A percentile compares a stretch with the other conserved stretches of the same genome.
These are phyloP conservation scores for Phytophthora pseudosyringae DNA, from an alignment of 352 stramenopile species.

Conservation along the genomic window DNA sequence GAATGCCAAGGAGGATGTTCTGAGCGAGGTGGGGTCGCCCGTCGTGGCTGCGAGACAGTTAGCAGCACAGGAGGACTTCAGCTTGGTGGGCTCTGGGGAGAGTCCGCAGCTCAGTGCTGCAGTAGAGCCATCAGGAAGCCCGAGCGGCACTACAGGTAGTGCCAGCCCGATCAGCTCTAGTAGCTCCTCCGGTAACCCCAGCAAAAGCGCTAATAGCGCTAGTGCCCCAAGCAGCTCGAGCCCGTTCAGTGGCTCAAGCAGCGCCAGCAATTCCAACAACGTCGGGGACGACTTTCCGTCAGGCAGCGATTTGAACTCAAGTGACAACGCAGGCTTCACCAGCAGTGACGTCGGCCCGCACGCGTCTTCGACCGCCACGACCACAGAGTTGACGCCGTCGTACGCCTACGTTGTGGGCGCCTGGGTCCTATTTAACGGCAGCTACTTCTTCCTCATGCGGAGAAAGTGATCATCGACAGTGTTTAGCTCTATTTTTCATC, in stretches of 20 bases:
- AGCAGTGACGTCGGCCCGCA: slow-evolving; percentile 29
- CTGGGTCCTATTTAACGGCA: slow-evolving; percentile 57
- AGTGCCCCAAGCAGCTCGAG: slow-evolving; percentile 1
- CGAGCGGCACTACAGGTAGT: neutral
- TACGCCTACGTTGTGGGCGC: slow-evolving; percentile 47
- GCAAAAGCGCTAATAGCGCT: neutral
- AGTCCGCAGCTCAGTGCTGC: slow-evolving; percentile 6
- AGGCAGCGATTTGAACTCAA: slow-evolving; percentile 28
- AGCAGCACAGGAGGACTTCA: slow-evolving; percentile 19
- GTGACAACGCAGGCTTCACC: slow-evolving; percentile 30
- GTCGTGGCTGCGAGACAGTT: slow-evolving; percentile 26
- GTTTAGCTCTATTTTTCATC: slow-evolving; percentile 34
- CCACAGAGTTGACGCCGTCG: slow-evolving; percentile 40
- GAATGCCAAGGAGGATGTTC: slow-evolving; percentile 4
- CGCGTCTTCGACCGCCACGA: slow-evolving; percentile 38
- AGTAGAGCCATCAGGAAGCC: slow-evolving; percentile 18
- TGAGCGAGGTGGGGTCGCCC: slow-evolving; percentile 14
- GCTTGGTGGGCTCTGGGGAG: slow-evolving; percentile 12
- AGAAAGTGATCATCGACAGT: slow-evolving; percentile 42
- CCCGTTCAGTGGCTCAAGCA: slow-evolving; percentile 3
- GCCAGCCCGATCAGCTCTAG: neutral
- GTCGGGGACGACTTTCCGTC: slow-evolving; percentile 13
- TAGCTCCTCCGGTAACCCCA: neutral
- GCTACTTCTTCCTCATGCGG: slow-evolving; percentile 56
- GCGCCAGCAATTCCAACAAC: slow-evolving; percentile 20